Conservation (phyloP, 2,329 filamentous ascomycete genomes). For the Penicillium thymicola region DNA sequence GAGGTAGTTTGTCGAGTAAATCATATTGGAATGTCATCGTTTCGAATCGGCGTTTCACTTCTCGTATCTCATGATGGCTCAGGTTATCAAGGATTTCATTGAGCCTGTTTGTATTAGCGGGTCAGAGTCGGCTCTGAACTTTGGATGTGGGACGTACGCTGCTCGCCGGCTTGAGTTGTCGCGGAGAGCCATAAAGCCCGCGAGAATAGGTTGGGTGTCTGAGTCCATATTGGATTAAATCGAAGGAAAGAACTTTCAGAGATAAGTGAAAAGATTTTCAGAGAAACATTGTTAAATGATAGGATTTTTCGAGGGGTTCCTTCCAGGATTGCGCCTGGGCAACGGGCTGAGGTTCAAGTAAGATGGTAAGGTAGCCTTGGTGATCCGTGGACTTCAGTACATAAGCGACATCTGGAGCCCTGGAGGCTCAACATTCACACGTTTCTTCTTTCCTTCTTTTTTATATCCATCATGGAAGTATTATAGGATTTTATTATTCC, state of each 20-base stretch:
- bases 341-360: not conserved
- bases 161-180: conserved; percentile 19
- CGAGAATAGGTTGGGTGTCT: conserved; percentile 10
- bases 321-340: not conserved
- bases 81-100: conserved; percentile 29
- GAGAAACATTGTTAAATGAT: not conserved
- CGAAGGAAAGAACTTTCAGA: not conserved
- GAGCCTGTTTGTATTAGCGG: conserved; percentile 20
- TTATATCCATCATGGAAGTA: not conserved
- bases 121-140: not conserved
- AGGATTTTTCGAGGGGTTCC: not conserved
- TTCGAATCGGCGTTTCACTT: conserved; percentile 23
- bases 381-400: not conserved
- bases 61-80: conserved; percentile 30
- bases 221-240: not conserved
- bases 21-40: conserved; percentile 30
- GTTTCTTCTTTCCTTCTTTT: not conserved
- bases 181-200: conserved; percentile 23
- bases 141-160: conserved; percentile 7
- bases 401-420: not conserved
- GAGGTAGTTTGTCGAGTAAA: conserved; percentile 32
- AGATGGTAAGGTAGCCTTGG: not conserved
- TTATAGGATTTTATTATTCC: no score
- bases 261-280: not conserved
- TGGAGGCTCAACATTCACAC: not conserved